Percentiles rank a stretch among this genome's conserved stretches.
phyloP scores from a whole-genome alignment of 306 rosid species.

The Abrus pulchellus region DNA sequence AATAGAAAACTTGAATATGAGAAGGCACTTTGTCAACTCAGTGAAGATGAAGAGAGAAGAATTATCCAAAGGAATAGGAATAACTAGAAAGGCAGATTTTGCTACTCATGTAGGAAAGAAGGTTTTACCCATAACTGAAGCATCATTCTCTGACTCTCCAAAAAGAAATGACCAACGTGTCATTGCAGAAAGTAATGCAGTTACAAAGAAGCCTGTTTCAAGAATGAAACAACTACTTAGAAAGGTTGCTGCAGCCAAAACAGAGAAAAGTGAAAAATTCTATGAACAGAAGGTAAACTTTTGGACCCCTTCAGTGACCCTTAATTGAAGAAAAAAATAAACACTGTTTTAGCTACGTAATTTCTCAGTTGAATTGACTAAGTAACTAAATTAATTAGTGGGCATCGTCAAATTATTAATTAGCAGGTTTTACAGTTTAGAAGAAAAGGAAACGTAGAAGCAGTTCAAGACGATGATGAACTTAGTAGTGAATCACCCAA shows the following conservation, averaged over 20 bases:
- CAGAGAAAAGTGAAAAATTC: constrained; percentile 64
- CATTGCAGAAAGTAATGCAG: constrained; percentile 49
- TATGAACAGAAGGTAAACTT: constrained; percentile 60
- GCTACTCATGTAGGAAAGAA: constrained; percentile 56
- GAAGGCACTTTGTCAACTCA: constrained; percentile 43
- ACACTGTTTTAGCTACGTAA: not conserved
- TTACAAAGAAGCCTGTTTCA: constrained; percentile 57
- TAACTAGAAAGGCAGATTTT: constrained; percentile 49
- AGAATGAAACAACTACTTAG: constrained; percentile 80
- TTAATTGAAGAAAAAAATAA: no score
- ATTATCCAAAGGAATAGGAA: constrained; percentile 47
- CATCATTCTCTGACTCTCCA: constrained; percentile 43
- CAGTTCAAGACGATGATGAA: constrained; percentile 27
- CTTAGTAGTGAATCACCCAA: constrained; percentile 15
- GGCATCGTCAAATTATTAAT: not conserved
- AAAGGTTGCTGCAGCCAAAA: constrained; percentile 70
- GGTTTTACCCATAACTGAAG: constrained; percentile 67
- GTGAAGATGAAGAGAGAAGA: constrained; percentile 72
- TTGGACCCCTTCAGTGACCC: not conserved
- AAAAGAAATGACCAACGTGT: constrained; percentile 41
- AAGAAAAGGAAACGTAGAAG: constrained; percentile 54
- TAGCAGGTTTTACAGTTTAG: constrained; percentile 59
- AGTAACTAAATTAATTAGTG: not conserved
- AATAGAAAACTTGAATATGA: constrained; percentile 40
- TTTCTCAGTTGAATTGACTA: not conserved